Base-by-base conservation (phyloP, 768 basidiomycete species). In the Tulasnella sp. region DNA sequence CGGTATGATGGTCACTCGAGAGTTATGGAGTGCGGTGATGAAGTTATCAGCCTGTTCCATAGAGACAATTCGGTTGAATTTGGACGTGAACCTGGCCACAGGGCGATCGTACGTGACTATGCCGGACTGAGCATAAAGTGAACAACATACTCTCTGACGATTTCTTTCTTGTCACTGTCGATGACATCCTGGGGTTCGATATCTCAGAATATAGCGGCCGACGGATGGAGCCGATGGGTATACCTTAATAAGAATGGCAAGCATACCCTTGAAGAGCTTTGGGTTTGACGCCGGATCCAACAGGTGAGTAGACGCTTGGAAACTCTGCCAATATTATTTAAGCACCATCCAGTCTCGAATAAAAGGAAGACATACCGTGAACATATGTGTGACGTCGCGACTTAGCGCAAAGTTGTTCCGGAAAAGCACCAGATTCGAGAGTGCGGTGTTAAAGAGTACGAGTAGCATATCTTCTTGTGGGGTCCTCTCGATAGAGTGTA, bases 211-310 rank as follows among this genome's bases (percentile, higher is more conserved):
- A 42, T 21, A 45, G 5, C 6, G 29, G 4, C 43, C 19, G 6
- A 4, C 4, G n/a, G 4, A 23, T 14, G n/a, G 14, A 14, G 29
- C 6, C 8, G 17, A 2, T 4, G 11, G 8, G 17, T 52, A 14
- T 42, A 74, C 80, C 72, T 82, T 83, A 66, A 82, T 81, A 41
- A 82, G 79, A 61, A 82, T 79, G 6, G 73, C 74, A 12, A 83
- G 66, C 0, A 73, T 77, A 0, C 79, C 81, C 61, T 73, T 75
- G 66, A 82, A 82, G 5, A 83, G 66, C 2, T 71, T 72, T 0
- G 79, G 80, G 62, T 82, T 82, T 0, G 74, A 69, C 11, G 72
- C 70, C 7, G 81, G 81, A 62, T 83, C 78, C 2, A 82, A 65
- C 9, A 82, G 72, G 0, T 76, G 37, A 12, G 60, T 53, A 7